Base-by-base conservation (phyloP, 139 green algal genomes). In the Picocystis salinarum region DNA sequence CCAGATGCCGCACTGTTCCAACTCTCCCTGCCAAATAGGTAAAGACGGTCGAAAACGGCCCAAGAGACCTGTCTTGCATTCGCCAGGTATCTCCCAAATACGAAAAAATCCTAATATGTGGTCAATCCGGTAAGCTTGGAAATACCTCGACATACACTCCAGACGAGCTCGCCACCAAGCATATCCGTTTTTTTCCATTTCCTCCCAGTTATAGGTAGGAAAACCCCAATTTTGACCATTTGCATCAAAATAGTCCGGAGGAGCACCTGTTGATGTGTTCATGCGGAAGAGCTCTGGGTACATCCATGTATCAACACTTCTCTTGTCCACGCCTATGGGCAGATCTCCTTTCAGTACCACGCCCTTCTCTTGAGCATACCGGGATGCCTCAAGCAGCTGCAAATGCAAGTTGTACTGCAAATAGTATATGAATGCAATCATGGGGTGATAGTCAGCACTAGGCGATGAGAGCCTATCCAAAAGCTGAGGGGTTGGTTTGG, bases 21-120 rank as follows among this genome's bases (percentile, higher is more conserved):
- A 70, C 58, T 95, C 85, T 4, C 71, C 46, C 19, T 52, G 33
- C 4, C 41, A 69, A 33, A 91, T 50, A 1, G 83, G 78, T 1
- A 79, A 39, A 27, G 57, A 69, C 24, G 85, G 85, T 4, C 80
- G 58, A 67, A 96, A 94, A 39, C 73, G 71, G 17, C 85, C 85
- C 48, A 92, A 58, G n/a, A 71, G 36, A 20, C 76, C 73, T 42
- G 52, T 50, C 13, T 22, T 17, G 29, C 39, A 22, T 36, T 65
- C 46, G 30, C 48, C 47, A 1, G 62, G 65, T 1, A 96, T 70
- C 72, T 96, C 85, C 82, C 85, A 96, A 42, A 96, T 94, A 34
- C 85, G 62, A 67, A 95, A 97, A 73, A 97, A 96, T 23, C 86
- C 87, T 6, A 97, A 67, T 37, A 97, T 78, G 62, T 97, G 87